Evolutionary conservation across 148 eudicot species (phyloP), one percentile per base, ranked within the genome.

Genomic region (Spergularia bocconei): DNA sequence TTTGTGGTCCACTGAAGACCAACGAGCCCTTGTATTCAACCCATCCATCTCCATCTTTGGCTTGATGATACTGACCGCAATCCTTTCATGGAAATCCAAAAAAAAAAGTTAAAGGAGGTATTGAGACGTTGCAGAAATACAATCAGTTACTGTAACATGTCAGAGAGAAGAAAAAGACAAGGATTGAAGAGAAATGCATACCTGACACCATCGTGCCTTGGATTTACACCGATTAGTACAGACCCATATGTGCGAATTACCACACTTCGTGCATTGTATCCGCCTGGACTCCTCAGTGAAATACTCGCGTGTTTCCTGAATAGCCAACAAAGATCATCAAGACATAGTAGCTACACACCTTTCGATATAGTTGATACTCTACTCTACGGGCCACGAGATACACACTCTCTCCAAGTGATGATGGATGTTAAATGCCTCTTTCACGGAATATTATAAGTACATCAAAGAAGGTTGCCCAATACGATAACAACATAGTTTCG

Each of bases 131-230:
- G 14, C 21, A 69, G 67, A 52, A 21, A 63, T 11, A 13, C 9
- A 44, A 25, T 36, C 39, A 58, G 11, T 9, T n/a, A 3, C 21
- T 15, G 11, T 55, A 47, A 20, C 50, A 69, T 41, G 53, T 54
- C 33, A 13, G 21, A 20, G 36, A 61, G 25, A 25, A 39, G 63
- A 65, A 25, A 52, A 10, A 71, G 23, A 33, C 14, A 65, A 65
- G 72, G n/a, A 58, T 23, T 63, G 69, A 67, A 13, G 63, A 73
- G 52, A 67, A 20, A 67, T 41, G 19, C 84, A 76, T 78, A 93
- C 99, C 99, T 96, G 97, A 75, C 99, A 96, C 99, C 99, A 96
- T 85, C 99, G 88, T 54, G 99, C 98, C 84, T 88, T 92, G 76
- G 82, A 81, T 85, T 92, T 96, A 66, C 87, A 80, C 85, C 99